Conservation (phyloP, 257 asterid genomes). For the Solanum microdontum region DNA sequence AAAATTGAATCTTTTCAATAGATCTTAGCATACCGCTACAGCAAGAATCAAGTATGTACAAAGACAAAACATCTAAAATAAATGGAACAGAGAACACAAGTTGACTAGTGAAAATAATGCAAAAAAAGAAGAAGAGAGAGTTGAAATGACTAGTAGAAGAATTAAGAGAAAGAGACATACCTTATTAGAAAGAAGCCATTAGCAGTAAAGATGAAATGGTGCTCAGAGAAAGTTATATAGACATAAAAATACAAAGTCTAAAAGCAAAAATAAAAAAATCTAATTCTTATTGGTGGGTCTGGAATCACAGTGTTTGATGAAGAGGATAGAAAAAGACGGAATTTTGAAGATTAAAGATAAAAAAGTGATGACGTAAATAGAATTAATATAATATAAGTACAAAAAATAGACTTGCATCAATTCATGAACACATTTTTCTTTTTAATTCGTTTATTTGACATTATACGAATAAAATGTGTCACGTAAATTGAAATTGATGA, state of each 20-base stretch:
- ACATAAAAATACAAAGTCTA: neutral
- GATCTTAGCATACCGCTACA: slow-evolving; percentile 26
- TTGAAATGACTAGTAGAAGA: neutral
- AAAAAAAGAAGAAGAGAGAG: neutral
- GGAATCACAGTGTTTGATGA: slow-evolving; percentile 6
- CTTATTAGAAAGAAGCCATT: slow-evolving; percentile 17
- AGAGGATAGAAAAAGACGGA: neutral
- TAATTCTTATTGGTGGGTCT: slow-evolving; percentile 32
- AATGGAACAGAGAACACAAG: neutral
- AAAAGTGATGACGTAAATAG: slow-evolving; percentile 12
- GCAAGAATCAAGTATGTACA: slow-evolving; percentile 2
- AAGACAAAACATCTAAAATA: neutral
- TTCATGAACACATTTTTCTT: neutral
- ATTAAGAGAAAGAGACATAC: slow-evolving; percentile 4
- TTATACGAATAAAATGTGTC: neutral
- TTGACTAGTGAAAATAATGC: neutral
- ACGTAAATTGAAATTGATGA: fast-evolving
- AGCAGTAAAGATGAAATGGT: slow-evolving; percentile 1
- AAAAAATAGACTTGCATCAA: neutral
- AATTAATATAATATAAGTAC: neutral
- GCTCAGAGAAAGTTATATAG: slow-evolving; percentile 4
- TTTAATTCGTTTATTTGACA: neutral
- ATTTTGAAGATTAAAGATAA: neutral
- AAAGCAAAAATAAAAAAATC: neutral
- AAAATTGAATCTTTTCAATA: slow-evolving; percentile 5